These are phyloP conservation scores for Alternaria brassicae DNA, from an alignment of 2,329 filamentous ascomycete species.

Conservation along the genomic window DNA sequence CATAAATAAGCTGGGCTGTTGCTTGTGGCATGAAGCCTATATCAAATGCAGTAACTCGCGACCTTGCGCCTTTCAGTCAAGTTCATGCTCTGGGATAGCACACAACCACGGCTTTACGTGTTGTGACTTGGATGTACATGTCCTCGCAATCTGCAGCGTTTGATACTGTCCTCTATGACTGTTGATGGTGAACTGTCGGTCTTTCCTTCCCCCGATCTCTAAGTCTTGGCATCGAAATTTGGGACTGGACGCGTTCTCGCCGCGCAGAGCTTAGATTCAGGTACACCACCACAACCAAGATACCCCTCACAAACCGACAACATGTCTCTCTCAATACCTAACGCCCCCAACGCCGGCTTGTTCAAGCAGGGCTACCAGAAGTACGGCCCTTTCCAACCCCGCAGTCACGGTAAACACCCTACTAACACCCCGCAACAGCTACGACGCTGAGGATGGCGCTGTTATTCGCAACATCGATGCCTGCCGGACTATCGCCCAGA, in stretches of 20 bases:
- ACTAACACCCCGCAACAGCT: slow-evolving; percentile 65
- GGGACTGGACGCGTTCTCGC: slow-evolving; percentile 39
- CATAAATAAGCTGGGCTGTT: background rate
- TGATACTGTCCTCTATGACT: background rate
- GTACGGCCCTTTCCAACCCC: slow-evolving; percentile 61
- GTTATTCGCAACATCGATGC: slow-evolving; percentile 98
- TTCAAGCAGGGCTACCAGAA: slow-evolving; percentile 98
- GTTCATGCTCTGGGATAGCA: background rate
- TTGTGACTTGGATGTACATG: background rate
- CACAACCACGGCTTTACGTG: background rate
- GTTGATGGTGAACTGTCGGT: slow-evolving; percentile 9
- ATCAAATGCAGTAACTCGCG: background rate
- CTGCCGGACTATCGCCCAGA: slow-evolving; percentile 92
- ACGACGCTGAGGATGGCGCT: slow-evolving; percentile 98
- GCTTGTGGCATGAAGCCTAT: background rate
- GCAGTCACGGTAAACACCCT: slow-evolving; percentile 24
- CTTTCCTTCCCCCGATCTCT: slow-evolving; percentile 16
- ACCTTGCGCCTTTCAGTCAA: background rate
- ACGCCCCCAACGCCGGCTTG: slow-evolving; percentile 87
- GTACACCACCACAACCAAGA: slow-evolving; percentile 36
- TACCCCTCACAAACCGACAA: slow-evolving; percentile 44
- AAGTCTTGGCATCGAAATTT: slow-evolving; percentile 28
- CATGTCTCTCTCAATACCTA: slow-evolving; percentile 97
- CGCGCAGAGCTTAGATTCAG: slow-evolving; percentile 22
- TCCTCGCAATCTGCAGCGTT: background rate